These are phyloP conservation scores for Steccherinum ochraceum DNA, from an alignment of 768 basidiomycete genomes.

Conservation along the genomic window DNA sequence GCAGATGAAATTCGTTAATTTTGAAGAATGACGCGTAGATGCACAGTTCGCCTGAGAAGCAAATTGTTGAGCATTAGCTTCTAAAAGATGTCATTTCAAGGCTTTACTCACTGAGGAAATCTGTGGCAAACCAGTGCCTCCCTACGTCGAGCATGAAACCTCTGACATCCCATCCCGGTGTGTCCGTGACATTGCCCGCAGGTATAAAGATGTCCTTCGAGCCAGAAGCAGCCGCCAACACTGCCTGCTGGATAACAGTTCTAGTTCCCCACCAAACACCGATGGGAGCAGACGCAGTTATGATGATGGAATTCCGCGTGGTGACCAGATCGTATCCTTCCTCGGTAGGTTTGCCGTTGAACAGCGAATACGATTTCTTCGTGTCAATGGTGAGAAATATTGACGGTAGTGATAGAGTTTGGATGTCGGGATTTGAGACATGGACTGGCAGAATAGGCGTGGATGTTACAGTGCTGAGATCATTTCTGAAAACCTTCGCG, in stretches of 20 bases:
- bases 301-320: conserved; percentile 21
- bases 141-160: conserved; percentile 42
- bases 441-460: conserved; percentile 15
- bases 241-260: conserved; percentile 35
- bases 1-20: conserved; percentile 36
- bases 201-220: conserved; percentile 19
- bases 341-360: conserved; percentile 29
- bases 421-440: conserved; percentile 9
- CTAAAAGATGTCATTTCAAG: conserved; percentile 1
- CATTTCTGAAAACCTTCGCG: conserved; percentile 30
- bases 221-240: conserved; percentile 17
- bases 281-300: conserved; percentile 26
- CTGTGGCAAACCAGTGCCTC: conserved; percentile 36
- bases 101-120: conserved; percentile 29
- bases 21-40: conserved; percentile 41
- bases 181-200: conserved; percentile 29
- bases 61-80: no score
- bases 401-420: conserved; percentile 5
- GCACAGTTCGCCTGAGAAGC: conserved; percentile 34
- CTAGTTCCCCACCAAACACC: conserved; percentile 41
- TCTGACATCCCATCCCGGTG: conserved; percentile 38
- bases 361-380: conserved; percentile 23
- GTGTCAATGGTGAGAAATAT: conserved; percentile 28
- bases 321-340: conserved; percentile 35
- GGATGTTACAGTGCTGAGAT: conserved; percentile 27